Conservation (phyloP, 495 filamentous ascomycete species). For the Xylaria nigripes region DNA sequence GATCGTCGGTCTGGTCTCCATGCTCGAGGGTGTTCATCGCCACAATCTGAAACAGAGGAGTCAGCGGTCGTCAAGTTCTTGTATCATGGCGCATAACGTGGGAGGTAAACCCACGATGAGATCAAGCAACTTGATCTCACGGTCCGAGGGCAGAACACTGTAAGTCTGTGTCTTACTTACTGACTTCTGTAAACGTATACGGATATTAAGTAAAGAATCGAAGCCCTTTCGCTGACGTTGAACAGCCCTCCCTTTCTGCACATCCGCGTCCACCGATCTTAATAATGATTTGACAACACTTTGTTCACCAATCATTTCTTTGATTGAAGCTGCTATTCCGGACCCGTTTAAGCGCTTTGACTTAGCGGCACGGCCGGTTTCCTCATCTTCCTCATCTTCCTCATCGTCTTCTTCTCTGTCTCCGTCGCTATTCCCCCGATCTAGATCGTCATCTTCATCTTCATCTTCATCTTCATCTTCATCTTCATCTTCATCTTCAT, state of each 20-base stretch:
- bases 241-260: conserved; percentile 76
- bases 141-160: not conserved
- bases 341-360: conserved; percentile 16
- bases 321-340: conserved; percentile 14
- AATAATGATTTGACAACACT: conserved; percentile 43
- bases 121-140: not conserved
- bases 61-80: not conserved
- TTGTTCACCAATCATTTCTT: conserved; percentile 27
- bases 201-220: conserved; percentile 74
- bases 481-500: conserved; percentile 78
- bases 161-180: not conserved
- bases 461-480: conserved; percentile 49
- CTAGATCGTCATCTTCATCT: conserved; percentile 12
- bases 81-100: not conserved
- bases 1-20: conserved; percentile 30
- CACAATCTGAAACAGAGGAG: conserved; percentile 39
- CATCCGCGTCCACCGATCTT: conserved; percentile 42
- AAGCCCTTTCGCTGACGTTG: conserved; percentile 76
- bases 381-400: conserved; percentile 32
- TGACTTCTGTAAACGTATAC: conserved; percentile 87
- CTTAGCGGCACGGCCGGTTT: conserved; percentile 9
- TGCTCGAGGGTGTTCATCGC: conserved; percentile 67
- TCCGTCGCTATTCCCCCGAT: conserved; percentile 31
- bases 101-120: not conserved
- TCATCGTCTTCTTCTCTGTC: conserved; percentile 45